Percentiles rank a stretch among this genome's conserved stretches.
Conservation (phyloP, 176 grass and related monocot genomes). For the Lolium rigidum region DNA sequence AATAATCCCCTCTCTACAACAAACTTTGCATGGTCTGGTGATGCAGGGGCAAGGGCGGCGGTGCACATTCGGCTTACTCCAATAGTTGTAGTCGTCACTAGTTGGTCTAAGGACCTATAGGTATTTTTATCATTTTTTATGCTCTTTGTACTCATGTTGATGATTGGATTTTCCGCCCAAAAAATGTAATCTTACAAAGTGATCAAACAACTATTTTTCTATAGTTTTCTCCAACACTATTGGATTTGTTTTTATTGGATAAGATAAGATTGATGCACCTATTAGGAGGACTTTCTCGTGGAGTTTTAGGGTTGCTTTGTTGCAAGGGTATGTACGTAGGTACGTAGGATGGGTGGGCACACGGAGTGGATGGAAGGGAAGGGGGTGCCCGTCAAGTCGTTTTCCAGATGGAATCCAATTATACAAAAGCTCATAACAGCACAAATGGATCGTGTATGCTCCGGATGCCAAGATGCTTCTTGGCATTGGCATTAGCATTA, state of each 20-base stretch:
- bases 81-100: no score
- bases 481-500: not conserved
- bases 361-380: not conserved
- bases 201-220: not conserved
- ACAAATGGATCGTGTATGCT: not conserved
- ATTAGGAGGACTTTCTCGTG: not conserved
- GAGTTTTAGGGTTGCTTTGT: not conserved
- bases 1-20: no score
- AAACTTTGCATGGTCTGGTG: no score
- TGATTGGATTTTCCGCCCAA: no score
- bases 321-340: not conserved
- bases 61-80: not conserved
- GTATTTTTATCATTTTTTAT: no score
- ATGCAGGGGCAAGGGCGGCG: no score
- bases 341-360: not conserved
- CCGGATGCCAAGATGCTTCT: slow-evolving; percentile 40
- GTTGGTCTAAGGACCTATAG: no score
- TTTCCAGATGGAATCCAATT: slow-evolving; percentile 42
- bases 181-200: not conserved
- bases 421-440: slow-evolving; percentile 34
- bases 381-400: slow-evolving; percentile 28
- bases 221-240: no score
- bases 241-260: no score
- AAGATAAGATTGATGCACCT: not conserved
- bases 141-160: no score